These are phyloP conservation scores for Gracilaria domingensis DNA, from an alignment of 23 red algal genomes.

Conservation along the genomic window DNA sequence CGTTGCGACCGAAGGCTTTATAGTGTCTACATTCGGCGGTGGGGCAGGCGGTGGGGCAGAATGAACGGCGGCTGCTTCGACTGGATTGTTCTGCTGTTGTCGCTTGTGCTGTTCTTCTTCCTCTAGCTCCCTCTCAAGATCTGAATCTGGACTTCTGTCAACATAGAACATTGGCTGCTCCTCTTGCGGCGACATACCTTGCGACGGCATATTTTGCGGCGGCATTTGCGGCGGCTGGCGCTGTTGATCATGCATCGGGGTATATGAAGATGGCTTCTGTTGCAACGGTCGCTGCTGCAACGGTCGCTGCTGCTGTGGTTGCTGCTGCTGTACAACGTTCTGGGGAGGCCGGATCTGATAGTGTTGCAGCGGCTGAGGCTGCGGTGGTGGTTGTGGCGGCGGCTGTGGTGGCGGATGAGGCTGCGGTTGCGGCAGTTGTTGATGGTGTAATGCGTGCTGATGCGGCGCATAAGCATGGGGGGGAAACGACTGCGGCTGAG, in stretches of 20 bases:
- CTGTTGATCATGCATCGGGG: neutral
- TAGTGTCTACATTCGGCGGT: neutral
- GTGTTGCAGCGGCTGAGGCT: neutral
- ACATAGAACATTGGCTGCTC: slow-evolving; percentile 27
- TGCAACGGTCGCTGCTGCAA: neutral
- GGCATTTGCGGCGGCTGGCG: neutral
- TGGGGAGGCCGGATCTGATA: no score
- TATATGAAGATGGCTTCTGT: neutral
- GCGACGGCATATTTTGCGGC: no score
- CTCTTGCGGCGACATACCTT: neutral
- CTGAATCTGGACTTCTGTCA: slow-evolving; percentile 30
- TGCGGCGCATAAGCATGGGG: neutral
- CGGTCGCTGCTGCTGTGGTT: neutral
- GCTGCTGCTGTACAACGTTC: neutral
- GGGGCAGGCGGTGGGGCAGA: neutral
- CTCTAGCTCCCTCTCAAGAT: slow-evolving; percentile 29
- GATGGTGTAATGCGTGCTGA: neutral
- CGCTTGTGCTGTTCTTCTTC: neutral
- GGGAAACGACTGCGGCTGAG: neutral
- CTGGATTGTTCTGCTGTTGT: neutral
- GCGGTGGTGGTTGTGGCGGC: neutral
- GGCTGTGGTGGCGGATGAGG: neutral
- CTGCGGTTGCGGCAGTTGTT: neutral
- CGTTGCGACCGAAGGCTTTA: neutral
- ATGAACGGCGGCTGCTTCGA: neutral